Evolutionary conservation across 306 rosid genomes (phyloP).

Genomic region (Lathyrus sativus): DNA sequence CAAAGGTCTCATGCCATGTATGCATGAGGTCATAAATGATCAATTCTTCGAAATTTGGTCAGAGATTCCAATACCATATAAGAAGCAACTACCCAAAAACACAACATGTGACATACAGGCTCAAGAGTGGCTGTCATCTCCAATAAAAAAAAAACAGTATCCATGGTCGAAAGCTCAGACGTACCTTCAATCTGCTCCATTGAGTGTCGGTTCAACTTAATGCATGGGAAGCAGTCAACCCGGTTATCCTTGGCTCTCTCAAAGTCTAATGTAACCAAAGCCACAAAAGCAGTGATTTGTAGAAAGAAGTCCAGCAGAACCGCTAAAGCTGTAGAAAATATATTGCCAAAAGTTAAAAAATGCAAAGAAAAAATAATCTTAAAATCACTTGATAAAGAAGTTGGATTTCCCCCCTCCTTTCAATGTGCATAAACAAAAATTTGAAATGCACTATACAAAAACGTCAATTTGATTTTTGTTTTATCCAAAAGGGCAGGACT

Average conservation of each 20-base stretch:
- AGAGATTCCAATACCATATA: conserved; percentile 23
- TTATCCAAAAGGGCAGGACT: neutral
- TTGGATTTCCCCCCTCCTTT: neutral
- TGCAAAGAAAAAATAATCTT: conserved; percentile 18
- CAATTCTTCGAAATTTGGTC: conserved; percentile 8
- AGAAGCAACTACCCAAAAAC: conserved; percentile 16
- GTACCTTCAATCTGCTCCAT: conserved; percentile 69
- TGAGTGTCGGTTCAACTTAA: conserved; percentile 57
- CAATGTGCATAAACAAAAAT: neutral
- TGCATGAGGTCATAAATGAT: conserved; percentile 25
- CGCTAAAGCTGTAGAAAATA: conserved; percentile 75
- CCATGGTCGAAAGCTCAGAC: conserved; percentile 18
- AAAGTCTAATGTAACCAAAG: conserved; percentile 78
- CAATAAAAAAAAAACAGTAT: conserved; percentile 21
- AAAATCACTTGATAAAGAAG: conserved; percentile 24
- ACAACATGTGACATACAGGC: conserved; percentile 10
- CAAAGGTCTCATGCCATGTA: conserved; percentile 1
- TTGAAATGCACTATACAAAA: neutral
- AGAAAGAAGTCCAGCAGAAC: conserved; percentile 92
- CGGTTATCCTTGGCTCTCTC: conserved; percentile 79
- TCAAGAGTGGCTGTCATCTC: conserved; percentile 19
- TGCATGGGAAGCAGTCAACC: conserved; percentile 91
- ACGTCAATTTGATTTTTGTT: conserved; percentile 10
- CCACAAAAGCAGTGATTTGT: conserved; percentile 91
- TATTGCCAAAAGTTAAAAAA: conserved; percentile 17